Evolutionary conservation across 306 rosid genomes (phyloP).

Genomic region (Psophocarpus tetragonolobus): DNA sequence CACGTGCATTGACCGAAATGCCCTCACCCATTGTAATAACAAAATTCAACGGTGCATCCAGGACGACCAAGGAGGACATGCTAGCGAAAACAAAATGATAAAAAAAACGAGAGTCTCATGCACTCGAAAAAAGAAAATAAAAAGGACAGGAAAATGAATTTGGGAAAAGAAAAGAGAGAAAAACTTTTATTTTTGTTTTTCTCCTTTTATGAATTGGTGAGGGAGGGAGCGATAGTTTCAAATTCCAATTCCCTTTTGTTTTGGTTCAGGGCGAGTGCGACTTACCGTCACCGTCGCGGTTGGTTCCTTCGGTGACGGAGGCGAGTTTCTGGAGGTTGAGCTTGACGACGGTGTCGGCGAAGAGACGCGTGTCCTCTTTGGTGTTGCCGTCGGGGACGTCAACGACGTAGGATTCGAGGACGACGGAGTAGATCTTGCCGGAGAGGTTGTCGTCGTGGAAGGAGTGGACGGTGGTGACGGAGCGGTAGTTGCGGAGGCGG

Average conservation of each 20-base stretch:
- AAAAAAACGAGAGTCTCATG: background rate
- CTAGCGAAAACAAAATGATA: background rate
- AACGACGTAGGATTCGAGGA: slow-evolving; percentile 82
- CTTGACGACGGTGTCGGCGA: slow-evolving; percentile 89
- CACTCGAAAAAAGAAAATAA: slow-evolving; percentile 1
- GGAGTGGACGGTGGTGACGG: slow-evolving; percentile 76
- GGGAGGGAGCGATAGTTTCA: slow-evolving; percentile 6
- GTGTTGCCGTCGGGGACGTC: slow-evolving; percentile 96
- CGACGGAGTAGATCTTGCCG: slow-evolving; percentile 79
- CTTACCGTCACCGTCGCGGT: slow-evolving; percentile 65
- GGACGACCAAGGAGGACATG: slow-evolving; percentile 29
- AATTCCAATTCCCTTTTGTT: slow-evolving; percentile 6
- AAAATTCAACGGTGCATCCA: slow-evolving; percentile 27
- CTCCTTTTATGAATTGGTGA: background rate
- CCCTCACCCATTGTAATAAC: slow-evolving; percentile 39
- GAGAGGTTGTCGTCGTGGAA: slow-evolving; percentile 44
- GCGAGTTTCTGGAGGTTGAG: slow-evolving; percentile 96
- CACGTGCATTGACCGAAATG: slow-evolving; percentile 50
- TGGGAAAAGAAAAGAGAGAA: background rate
- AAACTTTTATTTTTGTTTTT: background rate
- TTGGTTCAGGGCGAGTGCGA: slow-evolving; percentile 27
- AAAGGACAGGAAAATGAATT: slow-evolving; percentile 14
- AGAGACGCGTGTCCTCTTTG: slow-evolving; percentile 89
- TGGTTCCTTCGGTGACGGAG: slow-evolving; percentile 71
- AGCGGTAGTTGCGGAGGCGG: slow-evolving; percentile 80